Evolutionary conservation across 768 basidiomycete species (phyloP), one percentile per base, ranked within the genome.

Genomic region (Leccinum obscurum): DNA sequence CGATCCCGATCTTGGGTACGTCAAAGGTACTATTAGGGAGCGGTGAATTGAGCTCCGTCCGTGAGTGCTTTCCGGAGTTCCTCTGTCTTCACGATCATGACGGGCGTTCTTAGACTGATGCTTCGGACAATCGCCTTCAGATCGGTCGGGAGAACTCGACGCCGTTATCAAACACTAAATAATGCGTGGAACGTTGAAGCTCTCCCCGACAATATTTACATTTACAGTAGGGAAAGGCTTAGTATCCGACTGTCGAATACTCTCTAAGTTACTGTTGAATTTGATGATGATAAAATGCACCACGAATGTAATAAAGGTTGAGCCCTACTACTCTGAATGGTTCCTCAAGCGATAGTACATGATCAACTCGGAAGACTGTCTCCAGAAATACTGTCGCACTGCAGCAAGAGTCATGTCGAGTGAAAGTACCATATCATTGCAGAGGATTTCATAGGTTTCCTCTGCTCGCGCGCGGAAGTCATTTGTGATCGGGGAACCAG

Each of bases 371-470:
- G 79, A 78, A 17, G 82, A 76, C 64, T 89, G 88, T 66, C 85
- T 86, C 93, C 93, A 97, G 22, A 94, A 83, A 66, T 85, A 97
- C 72, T 95, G 93, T 61, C 93, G 86, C 59, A 95, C 88, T 17
- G 90, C 90, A 4, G 92, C 95, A 37, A 99, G 81, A 6, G 92
- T 95, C 87, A 96, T 94, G 64, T 88, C 86, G 28, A 90, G 78
- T 24, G 95, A 90, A 35, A 98, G 79, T 15, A 91, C 77, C n/a
- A 82, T 78, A 62, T 93, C 90, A 65, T 92, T 93, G 75, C 95
- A 97, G 28, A 97, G 72, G 49, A 98, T 85, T 75, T 98, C 95
- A 71, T 92, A 89, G 30, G 82, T 68, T 26, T 93, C 89, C 65
- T 93, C 92, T 10, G 84, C 77, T 61, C 75, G 76, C 8, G 62